Evolutionary conservation across 331 rosid species (phyloP).

Genomic region (Malus hybrid): DNA sequence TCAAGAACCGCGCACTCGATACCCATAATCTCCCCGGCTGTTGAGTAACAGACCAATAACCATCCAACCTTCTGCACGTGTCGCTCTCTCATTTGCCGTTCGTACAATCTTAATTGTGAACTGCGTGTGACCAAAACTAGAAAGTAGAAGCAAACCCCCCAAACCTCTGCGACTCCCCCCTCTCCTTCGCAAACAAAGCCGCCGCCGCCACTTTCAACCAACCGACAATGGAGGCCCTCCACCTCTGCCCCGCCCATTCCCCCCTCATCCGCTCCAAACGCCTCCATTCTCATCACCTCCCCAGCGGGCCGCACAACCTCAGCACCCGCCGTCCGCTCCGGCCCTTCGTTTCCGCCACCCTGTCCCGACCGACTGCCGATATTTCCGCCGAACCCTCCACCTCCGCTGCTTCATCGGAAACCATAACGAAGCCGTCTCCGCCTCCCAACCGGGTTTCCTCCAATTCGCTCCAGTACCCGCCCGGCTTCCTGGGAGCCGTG

Average conservation of each 20-base stretch:
- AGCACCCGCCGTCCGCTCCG: background rate
- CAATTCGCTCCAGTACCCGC: conserved; percentile 50
- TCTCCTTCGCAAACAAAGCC: background rate
- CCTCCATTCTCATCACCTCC: background rate
- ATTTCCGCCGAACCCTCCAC: conserved; percentile 13
- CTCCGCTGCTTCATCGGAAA: conserved; percentile 6
- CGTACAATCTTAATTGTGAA: background rate
- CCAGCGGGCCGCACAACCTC: background rate
- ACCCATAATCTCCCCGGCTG: background rate
- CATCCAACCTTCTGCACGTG: background rate
- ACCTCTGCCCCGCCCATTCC: conserved; percentile 13
- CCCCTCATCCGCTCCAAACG: conserved; percentile 3
- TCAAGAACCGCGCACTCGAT: background rate
- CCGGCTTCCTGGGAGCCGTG: conserved; percentile 76
- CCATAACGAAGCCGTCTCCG: conserved; percentile 2
- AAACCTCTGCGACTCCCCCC: background rate
- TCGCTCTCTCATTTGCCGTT: background rate
- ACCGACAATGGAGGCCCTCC: conserved; percentile 40
- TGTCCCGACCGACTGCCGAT: conserved; percentile 41
- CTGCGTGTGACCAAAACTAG: background rate
- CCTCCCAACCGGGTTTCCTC: conserved; percentile 34
- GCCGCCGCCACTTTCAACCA: background rate
- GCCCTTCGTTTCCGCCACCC: conserved; percentile 30
- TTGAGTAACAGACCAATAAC: background rate
- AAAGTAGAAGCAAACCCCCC: background rate